Percentiles rank a stretch among this genome's conserved stretches.
These are phyloP conservation scores for Ustilago cynodontis DNA, from an alignment of 1,284 basidiomycete species.

Conservation along the genomic window DNA sequence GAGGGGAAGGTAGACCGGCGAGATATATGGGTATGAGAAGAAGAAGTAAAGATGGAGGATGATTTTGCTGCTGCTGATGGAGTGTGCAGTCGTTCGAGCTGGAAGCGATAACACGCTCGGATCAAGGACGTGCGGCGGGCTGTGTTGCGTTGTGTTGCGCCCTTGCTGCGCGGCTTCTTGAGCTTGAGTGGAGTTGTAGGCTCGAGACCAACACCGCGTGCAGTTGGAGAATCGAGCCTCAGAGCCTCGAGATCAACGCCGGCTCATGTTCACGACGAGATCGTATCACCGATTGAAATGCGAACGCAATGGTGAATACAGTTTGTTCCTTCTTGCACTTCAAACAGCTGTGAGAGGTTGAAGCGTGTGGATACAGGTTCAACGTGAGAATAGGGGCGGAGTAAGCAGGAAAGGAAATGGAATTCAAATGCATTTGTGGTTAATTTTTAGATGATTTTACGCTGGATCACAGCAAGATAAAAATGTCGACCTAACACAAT, in stretches of 20 bases:
- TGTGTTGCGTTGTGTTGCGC: background rate
- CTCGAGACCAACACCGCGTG: constrained; percentile 1
- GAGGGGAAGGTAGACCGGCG: background rate
- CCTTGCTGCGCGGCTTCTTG: background rate
- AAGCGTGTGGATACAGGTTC: background rate
- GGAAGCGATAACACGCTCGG: constrained; percentile 14
- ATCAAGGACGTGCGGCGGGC: constrained; percentile 22
- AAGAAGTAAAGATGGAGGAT: background rate
- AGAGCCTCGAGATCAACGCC: background rate
- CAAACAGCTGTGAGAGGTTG: background rate
- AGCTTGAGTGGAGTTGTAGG: constrained; percentile 9
- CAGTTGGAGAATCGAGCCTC: background rate
- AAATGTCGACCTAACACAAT: background rate
- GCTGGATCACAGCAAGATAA: too few relatives aligned
- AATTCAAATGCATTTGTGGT: background rate
- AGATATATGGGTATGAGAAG: constrained; percentile 2
- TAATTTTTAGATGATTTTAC: background rate
- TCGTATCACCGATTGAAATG: constrained; percentile 18
- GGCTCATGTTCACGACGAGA: constrained; percentile 1
- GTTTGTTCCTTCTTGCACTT: background rate
- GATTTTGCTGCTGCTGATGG: background rate
- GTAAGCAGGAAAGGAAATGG: background rate
- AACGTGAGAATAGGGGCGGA: constrained; percentile 12
- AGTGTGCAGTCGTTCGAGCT: too few relatives aligned
- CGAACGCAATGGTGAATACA: constrained; percentile 1